phyloP scores from a whole-genome alignment of 305 asterid genomes.

The Fraxinus albicans region DNA sequence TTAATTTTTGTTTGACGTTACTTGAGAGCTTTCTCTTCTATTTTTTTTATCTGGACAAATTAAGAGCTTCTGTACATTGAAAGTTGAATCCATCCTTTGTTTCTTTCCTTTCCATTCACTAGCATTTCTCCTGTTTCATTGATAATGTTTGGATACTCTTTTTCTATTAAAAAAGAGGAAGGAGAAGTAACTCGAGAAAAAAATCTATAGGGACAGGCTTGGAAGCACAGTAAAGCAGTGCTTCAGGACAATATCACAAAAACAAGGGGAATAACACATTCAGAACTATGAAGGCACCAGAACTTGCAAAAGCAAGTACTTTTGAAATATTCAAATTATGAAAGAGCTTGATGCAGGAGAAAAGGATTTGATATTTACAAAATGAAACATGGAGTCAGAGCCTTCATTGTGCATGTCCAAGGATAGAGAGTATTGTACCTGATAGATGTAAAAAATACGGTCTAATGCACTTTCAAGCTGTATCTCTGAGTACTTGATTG shows the following conservation, averaged over 20 bases:
- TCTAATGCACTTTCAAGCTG: constrained; percentile 94
- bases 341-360: constrained; percentile 12
- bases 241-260: background rate
- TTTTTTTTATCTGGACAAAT: background rate
- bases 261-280: background rate
- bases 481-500: constrained; percentile 77
- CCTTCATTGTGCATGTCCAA: background rate
- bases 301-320: constrained; percentile 5
- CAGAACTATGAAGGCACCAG: constrained; percentile 10
- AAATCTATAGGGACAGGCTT: background rate
- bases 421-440: constrained; percentile 44
- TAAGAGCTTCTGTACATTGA: background rate
- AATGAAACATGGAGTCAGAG: constrained; percentile 4
- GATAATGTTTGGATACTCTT: background rate
- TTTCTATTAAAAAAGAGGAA: background rate
- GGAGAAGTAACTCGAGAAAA: background rate
- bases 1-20: background rate
- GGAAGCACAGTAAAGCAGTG: background rate
- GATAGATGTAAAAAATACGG: constrained; percentile 82
- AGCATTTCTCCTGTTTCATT: background rate
- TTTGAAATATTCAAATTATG: constrained; percentile 3
- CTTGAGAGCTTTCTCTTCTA: background rate
- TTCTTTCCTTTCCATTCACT: background rate
- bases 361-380: constrained; percentile 1
- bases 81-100: background rate